Conservation (phyloP, 768 basidiomycete genomes). For the Trametes cubensis region DNA sequence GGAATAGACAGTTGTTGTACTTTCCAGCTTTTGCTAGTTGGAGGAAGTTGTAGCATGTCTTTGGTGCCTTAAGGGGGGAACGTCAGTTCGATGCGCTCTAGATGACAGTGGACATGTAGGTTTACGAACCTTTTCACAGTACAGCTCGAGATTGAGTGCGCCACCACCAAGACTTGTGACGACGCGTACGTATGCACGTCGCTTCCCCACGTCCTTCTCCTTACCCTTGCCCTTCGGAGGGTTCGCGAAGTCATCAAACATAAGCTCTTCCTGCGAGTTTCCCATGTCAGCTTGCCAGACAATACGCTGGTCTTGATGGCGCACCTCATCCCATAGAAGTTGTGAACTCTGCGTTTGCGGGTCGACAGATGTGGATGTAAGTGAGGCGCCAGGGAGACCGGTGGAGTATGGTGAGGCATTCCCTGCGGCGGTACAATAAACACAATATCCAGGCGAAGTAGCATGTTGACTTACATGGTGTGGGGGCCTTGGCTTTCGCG, state of each 20-base stretch:
- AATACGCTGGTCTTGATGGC: slow-evolving; percentile 16
- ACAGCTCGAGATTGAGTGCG: slow-evolving; percentile 81
- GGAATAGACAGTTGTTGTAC: slow-evolving; percentile 89
- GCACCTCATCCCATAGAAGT: slow-evolving; percentile 92
- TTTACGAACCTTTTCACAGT: slow-evolving; percentile 82
- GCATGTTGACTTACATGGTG: slow-evolving; percentile 63
- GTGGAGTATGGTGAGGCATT: slow-evolving; percentile 91
- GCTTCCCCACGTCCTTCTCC: slow-evolving; percentile 89
- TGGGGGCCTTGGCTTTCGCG: slow-evolving; percentile 53
- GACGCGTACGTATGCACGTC: slow-evolving; percentile 94
- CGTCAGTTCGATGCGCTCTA: background rate
- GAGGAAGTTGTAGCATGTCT: slow-evolving; percentile 98
- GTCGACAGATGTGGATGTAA: slow-evolving; percentile 91
- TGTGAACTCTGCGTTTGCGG: slow-evolving; percentile 72
- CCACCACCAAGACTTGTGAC: slow-evolving; percentile 89
- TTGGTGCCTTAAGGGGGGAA: slow-evolving; percentile 81
- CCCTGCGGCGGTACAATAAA: slow-evolving; percentile 48
- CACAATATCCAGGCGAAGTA: background rate
- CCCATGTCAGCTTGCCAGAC: background rate
- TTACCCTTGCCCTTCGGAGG: slow-evolving; percentile 85
- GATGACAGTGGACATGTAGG: too few species aligned
- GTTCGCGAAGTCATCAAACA: slow-evolving; percentile 93
- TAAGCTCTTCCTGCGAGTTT: slow-evolving; percentile 79
- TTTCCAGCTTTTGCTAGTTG: slow-evolving; percentile 90
- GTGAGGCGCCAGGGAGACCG: slow-evolving; percentile 86